Evolutionary conservation across 73 alveolate genomes (phyloP), one percentile per base, ranked within the genome.

Genomic region (Paramecium tetraurelia): DNA sequence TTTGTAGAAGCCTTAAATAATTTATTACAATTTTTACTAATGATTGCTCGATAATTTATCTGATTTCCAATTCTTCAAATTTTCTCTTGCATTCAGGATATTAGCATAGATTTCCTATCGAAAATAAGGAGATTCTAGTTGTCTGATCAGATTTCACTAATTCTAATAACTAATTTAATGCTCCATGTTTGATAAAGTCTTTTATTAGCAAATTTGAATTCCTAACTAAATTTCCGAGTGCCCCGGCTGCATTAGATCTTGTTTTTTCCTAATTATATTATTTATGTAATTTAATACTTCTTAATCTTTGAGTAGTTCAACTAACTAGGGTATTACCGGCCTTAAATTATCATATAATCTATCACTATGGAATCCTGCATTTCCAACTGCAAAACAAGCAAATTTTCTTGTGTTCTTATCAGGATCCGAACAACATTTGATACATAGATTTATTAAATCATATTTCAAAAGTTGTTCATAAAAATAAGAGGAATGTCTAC

Each of bases 221-320:
- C 63, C 99, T 93, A 9, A 98, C 99, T 89, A 98, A 97, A 87
- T 98, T 98, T 7, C 99, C 99, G 69, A 98, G 85, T 7, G 99
- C 99, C 57, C 99, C 99, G 2, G 99, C 99, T 63, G 99, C 99
- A 95, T 98, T 98, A 0, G 99, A 99, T 96, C 99, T 97, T 1
- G 99, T 98, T 94, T 98, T 98, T 93, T 98, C 99, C 94, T 89
- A 87, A 5, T 16, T 53, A 16, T 11, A 38, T 5, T 27, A 10
- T 68, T 87, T 41, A 24, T 11, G 41, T 22, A 29, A 53, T 18
- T 53, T 24, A 12, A 44, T 89, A 89, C 94, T 89, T 98, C 99
- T 20, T 95, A 95, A 90, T 98, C 99, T 92, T 95, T 95, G 29
- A 98, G 94, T 59, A 98, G 93, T 36, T 98, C 99, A 1, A 98